These are phyloP conservation scores for Lecanosticta acicola DNA, from an alignment of 2,329 filamentous ascomycete species.

Conservation along the genomic window DNA sequence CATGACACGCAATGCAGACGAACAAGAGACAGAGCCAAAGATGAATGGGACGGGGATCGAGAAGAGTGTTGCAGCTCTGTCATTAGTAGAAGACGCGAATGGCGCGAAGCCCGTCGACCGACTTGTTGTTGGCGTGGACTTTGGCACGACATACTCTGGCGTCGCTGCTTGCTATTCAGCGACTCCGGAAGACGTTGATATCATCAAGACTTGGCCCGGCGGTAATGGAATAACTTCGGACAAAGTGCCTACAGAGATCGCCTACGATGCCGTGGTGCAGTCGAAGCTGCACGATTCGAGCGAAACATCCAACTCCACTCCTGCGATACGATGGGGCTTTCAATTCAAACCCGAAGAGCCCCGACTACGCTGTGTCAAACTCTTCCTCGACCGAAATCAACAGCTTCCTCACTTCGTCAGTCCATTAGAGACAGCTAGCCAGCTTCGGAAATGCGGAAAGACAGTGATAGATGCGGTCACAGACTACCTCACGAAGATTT, in stretches of 20 bases:
- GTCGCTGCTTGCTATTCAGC: constrained; percentile 42
- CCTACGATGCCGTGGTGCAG: constrained; percentile 49
- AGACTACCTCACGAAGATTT: constrained; percentile 72
- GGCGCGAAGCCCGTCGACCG: constrained; percentile 44
- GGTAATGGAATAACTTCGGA: constrained; percentile 82
- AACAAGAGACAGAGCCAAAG: constrained; percentile 2
- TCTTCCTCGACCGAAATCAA: constrained; percentile 74
- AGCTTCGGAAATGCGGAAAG: constrained; percentile 66
- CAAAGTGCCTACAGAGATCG: constrained; percentile 76
- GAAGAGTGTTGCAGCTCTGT: constrained; percentile 8
- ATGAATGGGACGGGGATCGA: constrained; percentile 18
- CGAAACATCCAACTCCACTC: constrained; percentile 1
- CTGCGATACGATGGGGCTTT: constrained; percentile 67
- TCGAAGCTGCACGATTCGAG: constrained; percentile 10
- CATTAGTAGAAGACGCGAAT: constrained; percentile 14
- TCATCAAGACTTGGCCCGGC: constrained; percentile 78
- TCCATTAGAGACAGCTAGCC: constrained; percentile 68
- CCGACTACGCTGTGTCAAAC: constrained; percentile 73
- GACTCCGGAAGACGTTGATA: constrained; percentile 72
- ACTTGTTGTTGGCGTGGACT: constrained; percentile 73
- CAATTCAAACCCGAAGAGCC: constrained; percentile 74
- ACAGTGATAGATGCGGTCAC: constrained; percentile 73
- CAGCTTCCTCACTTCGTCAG: constrained; percentile 77
- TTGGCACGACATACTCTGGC: constrained; percentile 80
- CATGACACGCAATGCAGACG: constrained; percentile 18